phyloP scores from a whole-genome alignment of 78 protist genomes.

The Monocercomonoides exilis region DNA sequence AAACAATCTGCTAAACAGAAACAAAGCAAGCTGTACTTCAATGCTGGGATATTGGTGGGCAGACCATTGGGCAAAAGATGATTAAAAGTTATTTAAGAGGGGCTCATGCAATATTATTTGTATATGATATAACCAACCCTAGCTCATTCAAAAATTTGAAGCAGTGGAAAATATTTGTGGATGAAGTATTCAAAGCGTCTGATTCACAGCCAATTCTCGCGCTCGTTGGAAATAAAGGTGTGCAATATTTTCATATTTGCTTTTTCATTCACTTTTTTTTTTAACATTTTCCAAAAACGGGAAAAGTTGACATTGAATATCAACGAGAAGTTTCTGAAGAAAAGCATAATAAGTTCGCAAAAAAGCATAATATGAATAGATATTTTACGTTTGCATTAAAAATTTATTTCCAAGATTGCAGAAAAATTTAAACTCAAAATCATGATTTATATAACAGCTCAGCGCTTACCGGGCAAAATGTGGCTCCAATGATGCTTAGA shows the following conservation, averaged over 20 bases:
- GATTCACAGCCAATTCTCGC: conserved; percentile 21
- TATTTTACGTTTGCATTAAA: too few species aligned
- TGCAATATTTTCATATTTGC: not conserved
- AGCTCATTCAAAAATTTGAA: conserved; percentile 48
- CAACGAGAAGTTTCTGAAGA: conserved; percentile 26
- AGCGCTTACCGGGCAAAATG: conserved; percentile 54
- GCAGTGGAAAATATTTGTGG: conserved; percentile 47
- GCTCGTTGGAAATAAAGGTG: conserved; percentile 46
- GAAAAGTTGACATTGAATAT: conserved; percentile 31
- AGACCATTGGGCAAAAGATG: conserved; percentile 59
- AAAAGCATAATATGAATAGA: too few species aligned
- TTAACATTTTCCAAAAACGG: too few species aligned
- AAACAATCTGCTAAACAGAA: conserved; percentile 3
- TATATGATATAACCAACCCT: conserved; percentile 52
- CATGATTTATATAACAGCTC: too few species aligned
- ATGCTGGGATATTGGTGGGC: conserved; percentile 77
- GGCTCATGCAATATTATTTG: conserved; percentile 35
- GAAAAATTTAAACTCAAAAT: too few species aligned
- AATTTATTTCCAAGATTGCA: too few species aligned
- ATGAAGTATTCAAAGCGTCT: not conserved
- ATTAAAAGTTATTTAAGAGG: conserved; percentile 55
- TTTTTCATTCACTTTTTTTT: too few species aligned
- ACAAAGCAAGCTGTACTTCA: conserved; percentile 21
- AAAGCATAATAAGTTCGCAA: conserved; percentile 32
- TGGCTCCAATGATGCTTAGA: conserved; percentile 8